Percentiles rank a stretch among this genome's conserved stretches.
Evolutionary conservation across 225 moss, liverwort and hornwort genomes (phyloP).

Genomic region (Antitrichia curtipendula): DNA sequence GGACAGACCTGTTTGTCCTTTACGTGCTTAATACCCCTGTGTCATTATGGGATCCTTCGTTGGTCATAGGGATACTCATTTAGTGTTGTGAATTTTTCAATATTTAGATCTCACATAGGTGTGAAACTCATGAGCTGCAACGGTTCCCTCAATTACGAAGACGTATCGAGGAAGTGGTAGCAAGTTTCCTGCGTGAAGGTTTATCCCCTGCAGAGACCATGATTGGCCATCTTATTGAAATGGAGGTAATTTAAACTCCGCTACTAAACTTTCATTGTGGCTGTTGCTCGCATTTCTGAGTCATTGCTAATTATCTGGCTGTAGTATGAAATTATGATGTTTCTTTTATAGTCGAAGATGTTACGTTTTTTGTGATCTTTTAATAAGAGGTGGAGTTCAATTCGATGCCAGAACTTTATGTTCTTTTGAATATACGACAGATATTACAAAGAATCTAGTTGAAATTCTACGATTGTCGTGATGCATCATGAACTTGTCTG

Average conservation of each 20-base stretch:
- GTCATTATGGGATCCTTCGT: neutral
- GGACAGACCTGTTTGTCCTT: neutral
- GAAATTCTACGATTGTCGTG: neutral
- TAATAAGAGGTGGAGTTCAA: neutral
- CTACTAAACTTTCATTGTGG: neutral
- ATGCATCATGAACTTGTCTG: neutral
- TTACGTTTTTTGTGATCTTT: neutral
- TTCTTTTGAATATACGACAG: neutral
- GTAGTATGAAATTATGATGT: neutral
- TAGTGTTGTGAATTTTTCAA: neutral
- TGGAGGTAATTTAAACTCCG: constrained; percentile 59
- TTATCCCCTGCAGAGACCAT: constrained; percentile 99
- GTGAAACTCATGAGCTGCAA: constrained; percentile 58
- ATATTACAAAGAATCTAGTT: neutral
- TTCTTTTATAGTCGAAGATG: neutral
- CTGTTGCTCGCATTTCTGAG: neutral
- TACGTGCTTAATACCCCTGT: neutral
- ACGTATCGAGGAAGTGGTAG: constrained; percentile 93
- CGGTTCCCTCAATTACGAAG: constrained; percentile 58
- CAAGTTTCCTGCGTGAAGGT: constrained; percentile 92
- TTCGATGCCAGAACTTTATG: neutral
- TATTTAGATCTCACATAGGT: constrained; percentile 74
- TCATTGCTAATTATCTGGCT: neutral
- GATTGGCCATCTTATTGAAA: constrained; percentile 99
- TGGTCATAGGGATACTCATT: neutral